These are phyloP conservation scores for Trichosporon sp. DNA, from an alignment of 1,284 basidiomycete species.

Conservation along the genomic window DNA sequence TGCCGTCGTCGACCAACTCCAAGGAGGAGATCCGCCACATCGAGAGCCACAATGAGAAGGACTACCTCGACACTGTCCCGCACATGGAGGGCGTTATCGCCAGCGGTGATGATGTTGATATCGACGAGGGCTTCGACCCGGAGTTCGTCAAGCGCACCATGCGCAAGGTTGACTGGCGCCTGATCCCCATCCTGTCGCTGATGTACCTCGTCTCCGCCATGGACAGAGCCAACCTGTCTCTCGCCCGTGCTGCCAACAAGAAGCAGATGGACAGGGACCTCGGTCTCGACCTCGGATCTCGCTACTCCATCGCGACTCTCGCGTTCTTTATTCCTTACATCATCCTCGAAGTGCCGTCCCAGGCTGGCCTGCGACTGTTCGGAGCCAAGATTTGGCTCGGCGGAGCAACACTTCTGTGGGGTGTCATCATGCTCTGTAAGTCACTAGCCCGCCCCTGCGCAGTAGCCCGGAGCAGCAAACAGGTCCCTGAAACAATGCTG, in stretches of 20 bases:
- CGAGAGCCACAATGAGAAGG: not conserved
- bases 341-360: conserved; percentile 39
- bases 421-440: conserved; percentile 48
- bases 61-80: not conserved
- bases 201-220: conserved; percentile 4
- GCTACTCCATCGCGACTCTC: not conserved
- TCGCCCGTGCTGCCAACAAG: conserved; percentile 32
- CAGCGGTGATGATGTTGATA: conserved; percentile 15
- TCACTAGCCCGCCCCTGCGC: too few relatives aligned
- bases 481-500: conserved; percentile 20
- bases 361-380: conserved; percentile 24
- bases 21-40: conserved; percentile 11
- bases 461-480: too few relatives aligned
- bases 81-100: not conserved
- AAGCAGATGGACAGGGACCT: conserved; percentile 27
- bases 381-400: conserved; percentile 16
- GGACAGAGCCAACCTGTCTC: conserved; percentile 30
- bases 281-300: not conserved
- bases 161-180: conserved; percentile 19
- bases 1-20: not conserved
- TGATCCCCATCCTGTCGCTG: conserved; percentile 5
- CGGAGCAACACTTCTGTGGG: conserved; percentile 35
- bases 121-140: conserved; percentile 12
- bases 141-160: conserved; percentile 6
- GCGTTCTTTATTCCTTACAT: conserved; percentile 28